Base-by-base conservation (phyloP, 148 eudicot genomes). In the Suaeda aralocaspica region DNA sequence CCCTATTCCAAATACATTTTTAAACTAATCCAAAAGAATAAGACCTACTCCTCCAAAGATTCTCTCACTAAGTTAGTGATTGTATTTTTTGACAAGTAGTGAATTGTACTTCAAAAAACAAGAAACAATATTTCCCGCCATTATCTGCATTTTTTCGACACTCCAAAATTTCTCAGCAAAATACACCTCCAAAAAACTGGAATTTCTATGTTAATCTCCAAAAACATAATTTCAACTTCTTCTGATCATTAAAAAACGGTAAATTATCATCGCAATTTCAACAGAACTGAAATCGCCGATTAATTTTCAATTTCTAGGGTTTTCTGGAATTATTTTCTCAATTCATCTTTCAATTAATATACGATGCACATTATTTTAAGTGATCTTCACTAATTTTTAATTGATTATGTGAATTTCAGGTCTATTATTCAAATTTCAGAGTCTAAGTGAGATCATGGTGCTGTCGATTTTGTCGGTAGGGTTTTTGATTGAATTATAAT, bases 51-150 rank as follows among this genome's bases (percentile, higher is more conserved):
- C n/a, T n/a, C n/a, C n/a, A n/a, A n/a, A n/a, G n/a, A n/a, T n/a
- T n/a, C n/a, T n/a, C n/a, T n/a, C n/a, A n/a, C n/a, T n/a, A n/a
- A n/a, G n/a, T n/a, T n/a, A n/a, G n/a, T n/a, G n/a, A n/a, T n/a
- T n/a, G n/a, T n/a, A n/a, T n/a, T n/a, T n/a, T n/a, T n/a, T n/a
- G n/a, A n/a, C n/a, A n/a, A n/a, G n/a, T n/a, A n/a, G n/a, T n/a
- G n/a, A n/a, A n/a, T n/a, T n/a, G n/a, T n/a, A n/a, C n/a, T n/a
- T n/a, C n/a, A n/a, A n/a, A n/a, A n/a, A n/a, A n/a, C n/a, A n/a
- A n/a, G n/a, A n/a, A n/a, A n/a, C 50, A 6, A 10, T 69, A 4
- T 33, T 74, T 74, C 77, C 77, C 77, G 77, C 77, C 77, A 66
- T 45, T 29, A 14, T 19, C 53, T 18, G 6, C 44, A 9, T 50